Evolutionary conservation across 805 yeast genomes (phyloP).

Genomic region (Kodamaea laetipori): DNA sequence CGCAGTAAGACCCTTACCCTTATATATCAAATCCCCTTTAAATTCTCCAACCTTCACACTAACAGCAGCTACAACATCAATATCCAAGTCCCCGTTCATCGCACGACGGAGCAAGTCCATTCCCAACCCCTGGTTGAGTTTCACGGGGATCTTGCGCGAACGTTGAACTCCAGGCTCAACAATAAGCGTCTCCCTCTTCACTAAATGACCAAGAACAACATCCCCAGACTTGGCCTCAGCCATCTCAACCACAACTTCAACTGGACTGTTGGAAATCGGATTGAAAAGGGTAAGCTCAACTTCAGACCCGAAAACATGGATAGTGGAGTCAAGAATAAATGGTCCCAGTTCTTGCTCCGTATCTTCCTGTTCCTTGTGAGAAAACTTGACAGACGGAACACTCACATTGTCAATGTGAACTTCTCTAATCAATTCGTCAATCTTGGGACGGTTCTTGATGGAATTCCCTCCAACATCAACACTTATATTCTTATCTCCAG

Average conservation of each 20-base stretch:
- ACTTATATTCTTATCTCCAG: slow-evolving; percentile 7
- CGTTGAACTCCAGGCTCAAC: slow-evolving; percentile 56
- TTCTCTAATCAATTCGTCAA: slow-evolving; percentile 18
- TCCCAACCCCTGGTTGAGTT: slow-evolving; percentile 47
- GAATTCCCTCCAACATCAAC: slow-evolving; percentile 7
- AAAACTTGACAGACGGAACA: slow-evolving; percentile 29
- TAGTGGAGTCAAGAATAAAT: slow-evolving; percentile 51
- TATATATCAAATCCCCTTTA: slow-evolving; percentile 44
- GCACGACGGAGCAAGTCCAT: slow-evolving; percentile 53
- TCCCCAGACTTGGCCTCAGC: slow-evolving; percentile 54
- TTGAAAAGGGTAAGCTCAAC: slow-evolving; percentile 56
- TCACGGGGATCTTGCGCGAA: slow-evolving; percentile 53
- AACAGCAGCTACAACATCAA: slow-evolving; percentile 49
- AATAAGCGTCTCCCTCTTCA: slow-evolving; percentile 39
- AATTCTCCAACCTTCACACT: slow-evolving; percentile 42
- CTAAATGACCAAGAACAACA: slow-evolving; percentile 47
- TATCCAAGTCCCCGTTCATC: slow-evolving; percentile 50
- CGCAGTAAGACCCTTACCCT: slow-evolving; percentile 42
- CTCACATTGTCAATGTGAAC: slow-evolving; percentile 25
- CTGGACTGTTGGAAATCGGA: slow-evolving; percentile 52
- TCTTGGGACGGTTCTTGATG: slow-evolving; percentile 4
- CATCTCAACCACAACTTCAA: slow-evolving; percentile 41
- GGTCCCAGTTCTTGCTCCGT: slow-evolving; percentile 24
- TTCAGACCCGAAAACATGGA: slow-evolving; percentile 57
- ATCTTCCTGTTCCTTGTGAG: slow-evolving; percentile 4